Percentiles rank a stretch among this genome's conserved stretches.
Evolutionary conservation across 1,139 yeast species (phyloP).

Genomic region (Scheffersomyces quercinus): DNA sequence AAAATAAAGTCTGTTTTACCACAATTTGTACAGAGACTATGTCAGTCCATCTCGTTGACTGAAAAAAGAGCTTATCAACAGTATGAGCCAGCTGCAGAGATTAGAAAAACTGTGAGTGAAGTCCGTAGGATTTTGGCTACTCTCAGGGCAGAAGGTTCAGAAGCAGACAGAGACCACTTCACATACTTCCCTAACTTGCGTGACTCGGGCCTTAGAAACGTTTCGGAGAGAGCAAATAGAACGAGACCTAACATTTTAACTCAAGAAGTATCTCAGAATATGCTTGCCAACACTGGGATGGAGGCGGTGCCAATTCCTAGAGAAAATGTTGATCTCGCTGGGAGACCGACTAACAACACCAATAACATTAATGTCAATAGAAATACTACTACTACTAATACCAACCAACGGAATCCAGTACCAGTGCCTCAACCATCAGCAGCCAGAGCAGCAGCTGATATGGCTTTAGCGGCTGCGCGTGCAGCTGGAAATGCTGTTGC

Average conservation of each 20-base stretch:
- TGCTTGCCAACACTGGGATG: conserved; percentile 30
- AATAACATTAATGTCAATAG: neutral
- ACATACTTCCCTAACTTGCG: conserved; percentile 28
- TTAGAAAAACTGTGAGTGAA: conserved; percentile 24
- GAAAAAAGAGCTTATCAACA: conserved; percentile 46
- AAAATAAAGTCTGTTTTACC: conserved; percentile 32
- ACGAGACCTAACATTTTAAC: conserved; percentile 39
- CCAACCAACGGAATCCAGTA: neutral
- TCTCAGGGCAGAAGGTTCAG: conserved; percentile 24
- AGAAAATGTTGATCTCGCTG: neutral
- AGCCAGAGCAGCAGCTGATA: neutral
- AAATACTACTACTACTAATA: neutral
- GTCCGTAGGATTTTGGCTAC: conserved; percentile 30
- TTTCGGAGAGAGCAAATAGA: conserved; percentile 36
- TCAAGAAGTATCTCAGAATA: conserved; percentile 41
- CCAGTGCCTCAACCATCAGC: conserved; percentile 1
- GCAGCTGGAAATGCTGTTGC: conserved; percentile 4
- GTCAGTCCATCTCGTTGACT: conserved; percentile 38
- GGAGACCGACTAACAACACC: no score
- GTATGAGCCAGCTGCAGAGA: conserved; percentile 22
- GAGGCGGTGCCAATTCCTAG: conserved; percentile 17
- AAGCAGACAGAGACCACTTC: conserved; percentile 30
- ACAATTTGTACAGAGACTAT: conserved; percentile 39
- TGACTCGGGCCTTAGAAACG: conserved; percentile 27
- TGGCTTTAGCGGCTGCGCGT: conserved; percentile 2